phyloP scores from a whole-genome alignment of 2,329 filamentous ascomycete species.

The Talaromyces funiculosus region DNA sequence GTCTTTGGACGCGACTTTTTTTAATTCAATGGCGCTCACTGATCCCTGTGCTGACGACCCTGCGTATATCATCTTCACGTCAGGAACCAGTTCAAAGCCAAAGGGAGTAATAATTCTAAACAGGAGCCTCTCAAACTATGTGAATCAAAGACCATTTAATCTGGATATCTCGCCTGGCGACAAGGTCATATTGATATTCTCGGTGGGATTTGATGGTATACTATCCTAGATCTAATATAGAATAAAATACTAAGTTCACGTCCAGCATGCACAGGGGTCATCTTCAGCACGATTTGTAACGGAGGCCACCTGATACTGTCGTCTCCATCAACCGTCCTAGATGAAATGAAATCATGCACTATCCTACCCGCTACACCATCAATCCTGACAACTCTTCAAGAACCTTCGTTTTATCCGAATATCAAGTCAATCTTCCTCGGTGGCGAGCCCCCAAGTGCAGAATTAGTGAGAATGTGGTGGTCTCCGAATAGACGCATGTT shows the following conservation, averaged over 20 bases:
- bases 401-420: not conserved
- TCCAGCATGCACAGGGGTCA: conserved; percentile 12
- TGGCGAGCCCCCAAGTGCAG: not conserved
- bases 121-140: not conserved
- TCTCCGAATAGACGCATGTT: not conserved
- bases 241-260: not conserved
- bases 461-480: not conserved
- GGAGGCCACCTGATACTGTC: conserved; percentile 17
- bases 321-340: not conserved
- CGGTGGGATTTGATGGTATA: conserved; percentile 24
- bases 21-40: not conserved
- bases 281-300: conserved; percentile 19
- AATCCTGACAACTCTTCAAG: not conserved
- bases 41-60: not conserved
- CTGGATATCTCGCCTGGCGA: conserved; percentile 2
- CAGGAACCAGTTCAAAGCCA: conserved; percentile 17
- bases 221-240: not conserved
- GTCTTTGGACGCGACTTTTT: too few species aligned
- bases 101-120: conserved; percentile 18
- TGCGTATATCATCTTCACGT: conserved; percentile 19
- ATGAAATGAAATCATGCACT: not conserved
- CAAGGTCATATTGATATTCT: conserved; percentile 20
- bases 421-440: not conserved
- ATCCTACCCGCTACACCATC: not conserved
- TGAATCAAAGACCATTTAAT: conserved; percentile 7